A percentile compares a stretch with the other conserved stretches of the same genome.
Conservation (phyloP, 1,284 basidiomycete species). For the Thelephora terrestris region DNA sequence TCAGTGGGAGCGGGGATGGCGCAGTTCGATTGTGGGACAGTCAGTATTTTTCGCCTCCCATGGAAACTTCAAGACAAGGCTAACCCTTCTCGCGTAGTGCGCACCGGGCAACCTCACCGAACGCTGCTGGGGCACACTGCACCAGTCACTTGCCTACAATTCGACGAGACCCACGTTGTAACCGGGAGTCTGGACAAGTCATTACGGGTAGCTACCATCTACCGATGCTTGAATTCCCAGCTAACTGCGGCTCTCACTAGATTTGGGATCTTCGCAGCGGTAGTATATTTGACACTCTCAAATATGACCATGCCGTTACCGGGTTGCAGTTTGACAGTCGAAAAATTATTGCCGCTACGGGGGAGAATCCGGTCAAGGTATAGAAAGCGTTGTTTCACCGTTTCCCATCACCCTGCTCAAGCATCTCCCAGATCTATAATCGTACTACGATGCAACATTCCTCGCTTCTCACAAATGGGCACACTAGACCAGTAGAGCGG, state of each 20-base stretch:
- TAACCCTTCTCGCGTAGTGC: slow-evolving; percentile 47
- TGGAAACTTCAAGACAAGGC: background rate
- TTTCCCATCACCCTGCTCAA: background rate
- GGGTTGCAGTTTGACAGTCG: slow-evolving; percentile 91
- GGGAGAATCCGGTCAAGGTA: slow-evolving; percentile 90
- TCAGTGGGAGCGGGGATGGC: slow-evolving; percentile 94
- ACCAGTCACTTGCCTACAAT: slow-evolving; percentile 92
- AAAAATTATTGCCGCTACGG: slow-evolving; percentile 89
- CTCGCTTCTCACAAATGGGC: slow-evolving; percentile 81
- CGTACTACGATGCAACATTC: slow-evolving; percentile 89
- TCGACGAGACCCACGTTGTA: slow-evolving; percentile 91
- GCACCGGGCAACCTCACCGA: slow-evolving; percentile 94
- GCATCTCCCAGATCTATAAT: slow-evolving; percentile 74
- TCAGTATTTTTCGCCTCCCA: slow-evolving; percentile 32
- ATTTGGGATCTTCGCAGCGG: slow-evolving; percentile 97
- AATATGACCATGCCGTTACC: slow-evolving; percentile 88
- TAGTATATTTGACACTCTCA: slow-evolving; percentile 78
- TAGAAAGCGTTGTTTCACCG: slow-evolving; percentile 10
- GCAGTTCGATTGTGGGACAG: slow-evolving; percentile 99
- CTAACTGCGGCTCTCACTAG: slow-evolving; percentile 27
- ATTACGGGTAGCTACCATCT: slow-evolving; percentile 53
- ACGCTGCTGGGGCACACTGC: slow-evolving; percentile 91
- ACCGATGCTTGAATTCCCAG: background rate
- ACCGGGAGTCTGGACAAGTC: slow-evolving; percentile 92
- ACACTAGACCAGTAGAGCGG: slow-evolving; percentile 82